These are phyloP conservation scores for Suillus sp. DNA, from an alignment of 768 basidiomycete genomes.

Conservation along the genomic window DNA sequence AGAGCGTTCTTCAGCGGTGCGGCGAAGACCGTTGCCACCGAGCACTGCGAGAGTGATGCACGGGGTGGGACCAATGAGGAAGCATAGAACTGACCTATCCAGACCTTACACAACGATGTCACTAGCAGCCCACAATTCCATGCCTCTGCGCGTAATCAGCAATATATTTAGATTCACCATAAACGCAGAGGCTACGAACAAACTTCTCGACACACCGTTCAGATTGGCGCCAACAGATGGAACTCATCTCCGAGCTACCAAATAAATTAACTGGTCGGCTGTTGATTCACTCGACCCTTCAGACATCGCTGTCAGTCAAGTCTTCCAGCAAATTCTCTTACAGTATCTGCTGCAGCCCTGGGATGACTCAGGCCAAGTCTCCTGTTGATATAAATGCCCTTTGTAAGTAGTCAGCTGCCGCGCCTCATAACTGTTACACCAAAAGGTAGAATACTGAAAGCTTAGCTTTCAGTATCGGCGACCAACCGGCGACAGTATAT, in stretches of 20 bases:
- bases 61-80: conserved; percentile 25
- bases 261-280: conserved; percentile 56
- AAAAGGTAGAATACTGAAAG: too few species aligned
- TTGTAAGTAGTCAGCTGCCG: too few species aligned
- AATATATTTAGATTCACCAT: not conserved
- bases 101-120: not conserved
- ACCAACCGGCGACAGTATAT: too few species aligned
- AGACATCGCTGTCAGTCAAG: conserved; percentile 38
- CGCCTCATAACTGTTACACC: too few species aligned
- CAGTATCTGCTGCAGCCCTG: conserved; percentile 28
- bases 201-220: not conserved
- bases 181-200: not conserved
- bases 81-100: not conserved
- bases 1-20: conserved; percentile 66
- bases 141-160: not conserved
- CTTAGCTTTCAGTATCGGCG: too few species aligned
- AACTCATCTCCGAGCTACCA: conserved; percentile 44
- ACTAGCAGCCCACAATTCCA: not conserved
- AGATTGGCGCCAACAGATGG: conserved; percentile 63
- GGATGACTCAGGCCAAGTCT: conserved; percentile 16
- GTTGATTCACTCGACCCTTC: conserved; percentile 49
- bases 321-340: conserved; percentile 45
- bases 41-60: conserved; percentile 30
- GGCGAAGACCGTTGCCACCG: conserved; percentile 15
- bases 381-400: conserved; percentile 38